Evolutionary conservation across 2,329 filamentous ascomycete genomes (phyloP), one percentile per base, ranked within the genome.

Genomic region (Westerdykella aurantiaca): DNA sequence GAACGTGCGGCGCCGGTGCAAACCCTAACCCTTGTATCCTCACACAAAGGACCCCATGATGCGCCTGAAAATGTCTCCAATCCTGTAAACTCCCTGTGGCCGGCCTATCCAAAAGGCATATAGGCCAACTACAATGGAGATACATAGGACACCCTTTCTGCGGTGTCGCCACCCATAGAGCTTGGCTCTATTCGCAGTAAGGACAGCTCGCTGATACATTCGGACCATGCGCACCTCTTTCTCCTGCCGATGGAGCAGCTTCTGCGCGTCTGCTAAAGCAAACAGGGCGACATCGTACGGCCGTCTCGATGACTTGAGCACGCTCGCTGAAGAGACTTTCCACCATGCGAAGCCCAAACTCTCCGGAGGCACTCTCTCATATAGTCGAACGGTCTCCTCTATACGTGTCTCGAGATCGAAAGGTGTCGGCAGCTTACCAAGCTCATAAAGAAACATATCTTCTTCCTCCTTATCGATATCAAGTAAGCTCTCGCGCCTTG

Each of bases 351-450:
- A 69, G 41, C 67, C 69, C 6, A 98, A 72, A 1, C 72, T 74
- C 53, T 88, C 79, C 0, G 91, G 93, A 1, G 90, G 91, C 53
- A 86, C 72, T 2, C 68, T 60, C 6, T 75, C 66, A 63, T 85
- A 85, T 1, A 97, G 75, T 22, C 63, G 61, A 3, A 80, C 74
- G 0, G 91, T 81, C 40, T 77, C 74, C 14, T 73, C 63, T 49
- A 98, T 85, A 41, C 96, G 77, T 6, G 72, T 73, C 53, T 98
- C 91, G 18, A 98, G 72, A 60, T 94, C 79, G 45, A 95, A 79
- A 14, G 84, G 83, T 41, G 81, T 78, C 0, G 93, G 93, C 6
- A 98, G 77, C 66, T 93, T 95, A 34, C 87, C 88, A 11, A 98
- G 79, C 31, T 87, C 83, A 47, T 84, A 86, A 64, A 95, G 89